Evolutionary conservation across 169 alveolate genomes (phyloP).

Genomic region (Cryptosporidium xiaoi): DNA sequence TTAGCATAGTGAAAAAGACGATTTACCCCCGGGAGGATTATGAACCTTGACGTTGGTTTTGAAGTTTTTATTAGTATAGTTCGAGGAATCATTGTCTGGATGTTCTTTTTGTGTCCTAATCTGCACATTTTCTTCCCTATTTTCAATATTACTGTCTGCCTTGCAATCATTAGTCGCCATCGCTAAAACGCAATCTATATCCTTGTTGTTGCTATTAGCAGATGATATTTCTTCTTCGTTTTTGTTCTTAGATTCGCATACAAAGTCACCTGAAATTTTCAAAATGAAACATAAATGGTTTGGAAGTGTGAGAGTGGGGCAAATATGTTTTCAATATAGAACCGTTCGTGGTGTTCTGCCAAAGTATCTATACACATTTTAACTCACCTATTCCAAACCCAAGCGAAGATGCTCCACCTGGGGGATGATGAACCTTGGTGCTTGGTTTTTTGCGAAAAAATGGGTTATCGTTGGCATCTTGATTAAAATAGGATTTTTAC

Average conservation of each 20-base stretch:
- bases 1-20: constrained; percentile 44
- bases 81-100: not conserved
- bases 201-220: not conserved
- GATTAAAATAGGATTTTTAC: no score
- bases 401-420: constrained; percentile 61
- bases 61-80: not conserved
- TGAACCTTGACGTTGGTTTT: constrained; percentile 54
- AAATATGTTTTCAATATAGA: not conserved
- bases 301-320: not conserved
- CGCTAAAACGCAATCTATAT: not conserved
- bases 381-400: constrained; percentile 51
- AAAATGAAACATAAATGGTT: no score
- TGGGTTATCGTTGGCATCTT: constrained; percentile 55
- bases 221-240: not conserved
- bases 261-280: no score
- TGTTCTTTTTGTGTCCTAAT: not conserved
- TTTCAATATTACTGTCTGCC: constrained; percentile 17
- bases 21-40: constrained; percentile 71
- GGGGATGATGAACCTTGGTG: constrained; percentile 70
- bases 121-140: not conserved
- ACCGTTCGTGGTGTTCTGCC: not conserved
- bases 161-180: not conserved
- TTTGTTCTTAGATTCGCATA: no score
- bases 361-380: not conserved
- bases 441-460: constrained; percentile 67